These are phyloP conservation scores for Rehmannia glutinosa DNA, from an alignment of 257 asterid genomes.

Conservation along the genomic window DNA sequence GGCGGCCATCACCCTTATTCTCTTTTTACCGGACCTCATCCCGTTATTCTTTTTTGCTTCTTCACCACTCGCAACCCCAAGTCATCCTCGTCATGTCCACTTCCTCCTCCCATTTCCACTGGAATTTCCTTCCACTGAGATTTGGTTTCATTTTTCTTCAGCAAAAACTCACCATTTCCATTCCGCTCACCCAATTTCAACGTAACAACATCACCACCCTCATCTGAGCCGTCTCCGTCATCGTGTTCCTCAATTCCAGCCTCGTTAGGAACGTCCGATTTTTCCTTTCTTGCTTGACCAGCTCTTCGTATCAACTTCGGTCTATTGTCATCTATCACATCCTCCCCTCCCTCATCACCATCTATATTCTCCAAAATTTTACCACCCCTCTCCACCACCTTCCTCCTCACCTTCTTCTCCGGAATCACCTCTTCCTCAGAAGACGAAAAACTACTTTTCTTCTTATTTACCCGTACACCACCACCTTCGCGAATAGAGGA, in stretches of 20 bases:
- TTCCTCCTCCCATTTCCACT: not conserved
- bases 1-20: not conserved
- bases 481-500: not conserved
- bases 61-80: not conserved
- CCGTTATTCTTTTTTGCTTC: not conserved
- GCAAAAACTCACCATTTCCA: not conserved
- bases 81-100: not conserved
- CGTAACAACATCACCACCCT: not conserved
- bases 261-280: not conserved
- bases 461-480: not conserved
- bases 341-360: too few relatives aligned
- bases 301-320: not conserved
- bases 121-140: not conserved
- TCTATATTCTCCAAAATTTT: not conserved
- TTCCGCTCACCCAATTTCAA: not conserved
- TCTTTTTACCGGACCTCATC: not conserved
- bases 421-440: conserved; percentile 24
- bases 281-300: not conserved
- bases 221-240: not conserved
- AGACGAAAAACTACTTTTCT: not conserved
- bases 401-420: conserved; percentile 19
- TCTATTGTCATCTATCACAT: not conserved
- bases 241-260: not conserved
- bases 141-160: conserved; percentile 5
- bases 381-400: conserved; percentile 8